phyloP scores from a whole-genome alignment of 176 grass and related monocot genomes.

The Oryza coarctata region DNA sequence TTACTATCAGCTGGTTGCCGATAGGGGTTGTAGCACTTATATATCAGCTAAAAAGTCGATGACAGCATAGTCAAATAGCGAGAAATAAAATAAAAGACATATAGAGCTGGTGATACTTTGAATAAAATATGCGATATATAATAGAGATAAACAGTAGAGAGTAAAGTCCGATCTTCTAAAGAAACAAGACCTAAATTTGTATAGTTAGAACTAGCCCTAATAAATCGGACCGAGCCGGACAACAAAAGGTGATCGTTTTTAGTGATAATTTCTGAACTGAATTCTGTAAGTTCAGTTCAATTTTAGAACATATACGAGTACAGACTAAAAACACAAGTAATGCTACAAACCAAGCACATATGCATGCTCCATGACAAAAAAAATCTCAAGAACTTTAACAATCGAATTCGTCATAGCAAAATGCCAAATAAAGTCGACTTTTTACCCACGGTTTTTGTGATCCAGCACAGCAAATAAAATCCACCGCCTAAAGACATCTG shows the following conservation, averaged over 20 bases:
- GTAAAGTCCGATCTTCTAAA: too few relatives aligned
- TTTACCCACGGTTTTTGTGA: neutral
- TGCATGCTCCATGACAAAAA: neutral
- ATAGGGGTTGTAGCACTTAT: too few relatives aligned
- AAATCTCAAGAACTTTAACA: neutral
- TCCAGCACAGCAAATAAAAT: neutral
- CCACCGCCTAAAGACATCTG: neutral
- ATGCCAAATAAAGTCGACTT: neutral
- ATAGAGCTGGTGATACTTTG: too few relatives aligned
- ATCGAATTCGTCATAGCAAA: neutral
- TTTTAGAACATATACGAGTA: neutral
- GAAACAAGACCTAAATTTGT: too few relatives aligned
- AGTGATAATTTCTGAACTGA: conserved; percentile 12
- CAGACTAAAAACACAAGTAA: neutral
- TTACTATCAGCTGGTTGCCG: too few relatives aligned
- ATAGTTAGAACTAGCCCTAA: too few relatives aligned
- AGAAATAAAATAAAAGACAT: too few relatives aligned
- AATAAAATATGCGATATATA: too few relatives aligned
- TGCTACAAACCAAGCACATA: neutral
- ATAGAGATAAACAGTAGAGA: too few relatives aligned
- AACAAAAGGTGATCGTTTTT: conserved; percentile 5
- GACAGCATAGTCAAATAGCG: too few relatives aligned
- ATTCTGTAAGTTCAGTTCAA: neutral
- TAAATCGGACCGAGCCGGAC: too few relatives aligned
- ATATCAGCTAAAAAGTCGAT: too few relatives aligned